Base-by-base conservation (phyloP, 2,329 filamentous ascomycete species). In the Verticillium dahliae region DNA sequence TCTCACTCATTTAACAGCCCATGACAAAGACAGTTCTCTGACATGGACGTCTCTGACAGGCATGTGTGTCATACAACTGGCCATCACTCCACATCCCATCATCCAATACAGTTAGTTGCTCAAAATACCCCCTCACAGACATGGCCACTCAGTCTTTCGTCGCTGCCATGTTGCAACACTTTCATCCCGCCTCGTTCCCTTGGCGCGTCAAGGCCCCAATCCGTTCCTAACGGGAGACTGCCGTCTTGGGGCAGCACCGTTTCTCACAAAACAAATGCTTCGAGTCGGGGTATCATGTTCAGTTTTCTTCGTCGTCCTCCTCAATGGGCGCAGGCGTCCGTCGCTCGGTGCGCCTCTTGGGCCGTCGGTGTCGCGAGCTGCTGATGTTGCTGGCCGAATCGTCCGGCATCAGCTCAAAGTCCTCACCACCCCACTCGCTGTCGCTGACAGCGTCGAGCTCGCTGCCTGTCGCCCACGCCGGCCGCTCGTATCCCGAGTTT, bases 331-430 rank as follows among this genome's bases (percentile, higher is more conserved):
- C 89, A 1, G 90, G 90, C 22, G 89, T 91, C 62, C 87, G 81
- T 66, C 89, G 80, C 75, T 91, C 87, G 65, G 83, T 85, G 68
- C 86, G 82, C 69, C 87, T 79, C 79, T 89, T 90, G 52, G 85
- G 88, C 69, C 86, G 80, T 67, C 87, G 81, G 69, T 89, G 81
- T 67, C 89, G 75, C 60, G 87, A 88, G 70, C 87, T 90, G 70
- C 85, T 88, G 63, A 94, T 90, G 71, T 93, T 92, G 74, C 90
- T 92, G 31, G 90, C 90, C 60, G 85, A 89, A 73, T 94, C 90
- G 69, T 94, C 90, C 0, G 90, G 90, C 67, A 87, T 87, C 57
- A 94, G 79, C 68, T 86, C 84, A 55, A 80, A 78, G 62, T 85
- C 81, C 60, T 87, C 84, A 57, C 81, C 79, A 18, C 78, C 79